A percentile compares a stretch with the other conserved stretches of the same genome.
These are phyloP conservation scores for Botrytis porri DNA, from an alignment of 2,329 filamentous ascomycete species.

Conservation along the genomic window DNA sequence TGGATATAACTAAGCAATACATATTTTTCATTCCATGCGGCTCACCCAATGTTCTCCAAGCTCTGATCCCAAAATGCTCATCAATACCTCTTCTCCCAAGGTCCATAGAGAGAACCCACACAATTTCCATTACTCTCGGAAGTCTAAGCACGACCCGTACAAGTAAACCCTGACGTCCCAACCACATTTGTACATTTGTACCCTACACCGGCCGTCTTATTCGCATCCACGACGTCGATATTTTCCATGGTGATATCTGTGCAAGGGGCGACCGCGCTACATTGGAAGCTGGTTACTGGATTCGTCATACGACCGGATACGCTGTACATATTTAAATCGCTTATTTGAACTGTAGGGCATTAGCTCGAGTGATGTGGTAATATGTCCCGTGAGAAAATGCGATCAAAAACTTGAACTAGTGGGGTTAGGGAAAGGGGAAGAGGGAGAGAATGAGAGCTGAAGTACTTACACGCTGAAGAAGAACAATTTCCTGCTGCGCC, in stretches of 20 bases:
- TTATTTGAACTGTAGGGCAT: not conserved
- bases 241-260: slow-evolving; percentile 11
- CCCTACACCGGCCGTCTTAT: not conserved
- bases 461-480: slow-evolving; percentile 31
- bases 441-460: not conserved
- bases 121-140: not conserved
- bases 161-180: slow-evolving; percentile 5
- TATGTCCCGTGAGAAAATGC: too few species aligned
- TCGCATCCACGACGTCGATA: not conserved
- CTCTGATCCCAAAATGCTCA: not conserved
- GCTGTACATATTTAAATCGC: slow-evolving; percentile 7
- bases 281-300: slow-evolving; percentile 7
- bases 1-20: not conserved
- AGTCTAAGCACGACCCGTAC: not conserved
- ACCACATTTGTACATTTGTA: slow-evolving; percentile 16
- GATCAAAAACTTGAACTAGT: not conserved
- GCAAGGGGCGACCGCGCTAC: slow-evolving; percentile 12
- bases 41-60: not conserved
- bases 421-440: not conserved
- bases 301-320: slow-evolving; percentile 12
- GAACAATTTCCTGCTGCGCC: slow-evolving; percentile 42
- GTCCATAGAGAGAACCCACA: not conserved
- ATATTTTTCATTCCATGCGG: too few species aligned
- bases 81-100: not conserved
- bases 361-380: not conserved